These are phyloP conservation scores for Penicillium alfredii DNA, from an alignment of 495 filamentous ascomycete species.

Conservation along the genomic window DNA sequence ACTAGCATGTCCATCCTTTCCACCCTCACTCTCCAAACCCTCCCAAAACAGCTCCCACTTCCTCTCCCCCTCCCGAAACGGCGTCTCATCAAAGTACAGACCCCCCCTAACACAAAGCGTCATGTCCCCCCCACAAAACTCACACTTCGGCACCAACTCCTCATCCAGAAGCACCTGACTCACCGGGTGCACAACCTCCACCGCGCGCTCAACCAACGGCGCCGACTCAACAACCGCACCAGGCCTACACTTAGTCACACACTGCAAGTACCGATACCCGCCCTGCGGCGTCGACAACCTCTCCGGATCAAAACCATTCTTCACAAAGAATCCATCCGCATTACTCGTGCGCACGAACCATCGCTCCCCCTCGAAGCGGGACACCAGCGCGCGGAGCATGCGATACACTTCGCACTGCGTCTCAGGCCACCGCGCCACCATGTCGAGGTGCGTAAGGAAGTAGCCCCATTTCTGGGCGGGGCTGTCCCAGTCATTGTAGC, in stretches of 20 bases:
- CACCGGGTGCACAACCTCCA: slow-evolving; percentile 15
- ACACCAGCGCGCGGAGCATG: slow-evolving; percentile 1
- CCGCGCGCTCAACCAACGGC: slow-evolving; percentile 12
- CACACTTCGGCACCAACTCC: slow-evolving; percentile 12
- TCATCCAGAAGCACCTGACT: slow-evolving; percentile 15
- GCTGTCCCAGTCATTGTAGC: slow-evolving; percentile 16
- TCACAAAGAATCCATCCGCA: slow-evolving; percentile 19
- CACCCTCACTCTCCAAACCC: not conserved
- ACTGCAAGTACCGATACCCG: slow-evolving; percentile 19
- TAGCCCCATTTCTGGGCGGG: slow-evolving; percentile 23
- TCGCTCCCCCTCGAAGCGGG: slow-evolving; percentile 1
- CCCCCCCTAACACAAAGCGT: slow-evolving; percentile 21
- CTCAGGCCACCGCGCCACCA: slow-evolving; percentile 18
- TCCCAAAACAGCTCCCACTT: slow-evolving; percentile 11
- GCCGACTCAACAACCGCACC: slow-evolving; percentile 17
- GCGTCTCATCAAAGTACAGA: slow-evolving; percentile 15
- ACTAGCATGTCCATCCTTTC: not conserved
- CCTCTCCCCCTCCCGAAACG: slow-evolving; percentile 11
- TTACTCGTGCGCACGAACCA: slow-evolving; percentile 21
- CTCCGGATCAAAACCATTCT: slow-evolving; percentile 14
- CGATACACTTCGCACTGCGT: slow-evolving; percentile 18
- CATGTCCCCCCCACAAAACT: slow-evolving; percentile 17
- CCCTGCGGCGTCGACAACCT: slow-evolving; percentile 21
- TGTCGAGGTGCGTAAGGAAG: slow-evolving; percentile 19
- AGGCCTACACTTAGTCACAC: slow-evolving; percentile 14